Base-by-base conservation (phyloP, 371 early-diverging fungal species). In the Mucor lusitanicus region DNA sequence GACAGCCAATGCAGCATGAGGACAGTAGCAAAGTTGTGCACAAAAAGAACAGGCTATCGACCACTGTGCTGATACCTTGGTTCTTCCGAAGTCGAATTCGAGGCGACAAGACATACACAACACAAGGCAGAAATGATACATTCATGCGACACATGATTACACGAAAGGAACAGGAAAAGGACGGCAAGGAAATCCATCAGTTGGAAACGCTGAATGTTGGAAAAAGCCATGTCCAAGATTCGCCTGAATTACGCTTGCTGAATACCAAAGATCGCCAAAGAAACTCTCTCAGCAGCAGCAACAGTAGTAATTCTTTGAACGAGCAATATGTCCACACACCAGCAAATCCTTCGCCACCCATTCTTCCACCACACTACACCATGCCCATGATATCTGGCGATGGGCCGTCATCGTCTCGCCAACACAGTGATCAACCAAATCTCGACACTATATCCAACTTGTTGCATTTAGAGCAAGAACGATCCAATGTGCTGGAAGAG, bases 41-140 rank as follows among this genome's bases (percentile, higher is more conserved):
- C 17, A 64, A 53, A 23, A 63, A 55, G 42, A 63, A 30, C 19
- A 55, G 44, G 35, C 37, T 61, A 19, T 53, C 50, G 3, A 30
- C 57, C 6, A 37, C 50, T 2, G 25, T 44, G 9, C 23, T 61
- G 11, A 25, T 71, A 4, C 72, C 72, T 3, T 72, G 72, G 72
- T 72, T 72, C 39, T 68, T 72, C 33, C 33, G 68, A 27, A 53
- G 32, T 17, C 33, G 42, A 8, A 11, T 44, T 3, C 40, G 15
- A n/a, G 32, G 59, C 40, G n/a, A 68, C n/a, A 48, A 64, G 11
- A 50, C 64, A 8, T 64, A 42, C 54, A 69, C 59, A 15, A 3
- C 42, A 21, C 13, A 42, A 0, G 40, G 62, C 19, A 17, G 3
- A 6, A 58, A 57, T 12, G 59, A 63, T 3, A 25, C 58, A 0